A percentile compares a stretch with the other conserved stretches of the same genome.
Evolutionary conservation across 2,329 filamentous ascomycete species (phyloP).

Genomic region (Bertia moriformis): DNA sequence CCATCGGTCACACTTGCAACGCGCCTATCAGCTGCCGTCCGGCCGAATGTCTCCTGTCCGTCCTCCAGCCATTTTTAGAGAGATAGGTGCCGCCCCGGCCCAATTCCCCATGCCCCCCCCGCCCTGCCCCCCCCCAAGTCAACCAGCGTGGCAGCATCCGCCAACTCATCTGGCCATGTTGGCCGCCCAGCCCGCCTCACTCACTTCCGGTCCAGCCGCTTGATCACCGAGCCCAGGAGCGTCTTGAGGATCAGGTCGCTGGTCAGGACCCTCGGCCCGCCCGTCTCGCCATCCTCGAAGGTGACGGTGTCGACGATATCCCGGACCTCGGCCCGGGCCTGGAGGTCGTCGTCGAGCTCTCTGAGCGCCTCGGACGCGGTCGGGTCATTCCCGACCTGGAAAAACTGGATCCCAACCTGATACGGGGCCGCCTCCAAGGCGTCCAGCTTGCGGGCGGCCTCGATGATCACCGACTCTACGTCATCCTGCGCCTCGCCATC

Average conservation of each 20-base stretch:
- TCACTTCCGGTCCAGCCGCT: constrained; percentile 42
- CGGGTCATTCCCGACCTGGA: constrained; percentile 71
- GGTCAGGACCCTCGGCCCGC: constrained; percentile 30
- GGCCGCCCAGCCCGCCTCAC: no score
- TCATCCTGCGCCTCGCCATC: constrained; percentile 75
- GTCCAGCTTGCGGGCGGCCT: constrained; percentile 57
- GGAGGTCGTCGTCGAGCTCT: constrained; percentile 62
- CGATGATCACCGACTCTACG: constrained; percentile 54
- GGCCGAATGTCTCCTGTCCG: no score
- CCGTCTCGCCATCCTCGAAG: constrained; percentile 39
- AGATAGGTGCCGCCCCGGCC: no score
- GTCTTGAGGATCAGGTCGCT: constrained; percentile 66
- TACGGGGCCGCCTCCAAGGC: constrained; percentile 53
- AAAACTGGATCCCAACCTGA: constrained; percentile 89
- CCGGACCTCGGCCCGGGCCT: constrained; percentile 40
- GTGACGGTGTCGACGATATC: constrained; percentile 90
- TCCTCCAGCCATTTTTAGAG: no score
- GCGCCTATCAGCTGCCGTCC: no score
- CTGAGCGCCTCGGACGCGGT: constrained; percentile 50
- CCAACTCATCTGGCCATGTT: background rate
- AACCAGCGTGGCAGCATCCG: background rate
- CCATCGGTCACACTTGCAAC: no score
- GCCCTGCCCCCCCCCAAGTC: background rate
- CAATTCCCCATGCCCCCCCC: no score
- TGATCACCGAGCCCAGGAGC: constrained; percentile 65